Evolutionary conservation across 2,329 filamentous ascomycete genomes (phyloP), one percentile per base, ranked within the genome.

Genomic region (Hyphodiscus sp.): DNA sequence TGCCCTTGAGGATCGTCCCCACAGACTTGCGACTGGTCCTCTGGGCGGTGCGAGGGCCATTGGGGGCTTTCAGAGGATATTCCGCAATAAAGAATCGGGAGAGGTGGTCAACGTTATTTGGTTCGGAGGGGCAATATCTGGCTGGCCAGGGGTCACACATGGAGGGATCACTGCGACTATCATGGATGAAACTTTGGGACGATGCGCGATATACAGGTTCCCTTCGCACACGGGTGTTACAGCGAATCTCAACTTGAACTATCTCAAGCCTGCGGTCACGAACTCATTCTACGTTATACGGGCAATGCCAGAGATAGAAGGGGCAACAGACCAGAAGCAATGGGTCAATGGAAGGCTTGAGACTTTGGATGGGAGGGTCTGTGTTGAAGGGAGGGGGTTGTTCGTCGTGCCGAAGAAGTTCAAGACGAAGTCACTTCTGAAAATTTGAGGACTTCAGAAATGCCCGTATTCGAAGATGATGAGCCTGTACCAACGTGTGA

Each of bases 131-230:
- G 79, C 74, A 1, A 65, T 86, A 19, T 74, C 77, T 47, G 87
- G 88, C 3, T 91, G 86, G 85, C 87, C 87, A 1, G 78, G 79
- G 13, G 74, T 87, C 42, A 81, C 83, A 49, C 87, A 92, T 70
- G 87, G 87, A 52, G 87, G 87, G 15, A 74, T 78, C 7, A 75
- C 87, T 47, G 85, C 83, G 8, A 89, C 83, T 0, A 68, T 88
- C 2, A 70, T 91, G 41, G 81, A 88, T 67, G 87, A 91, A 72
- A 79, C 77, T 49, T 74, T 89, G 57, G 82, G 82, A n/a, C 75
- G 85, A 44, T 83, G 81, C 56, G 81, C 80, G 11, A 71, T 82
- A 52, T 66, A 69, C 45, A 65, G 68, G 30, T 74, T 82, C 57
- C 73, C 74, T 1, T 70, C 68, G 9, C 69, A 72, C 45, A 77